Percentiles rank a stretch among this genome's conserved stretches.
phyloP scores from a whole-genome alignment of 768 basidiomycete species.

The Boletus edulis region DNA sequence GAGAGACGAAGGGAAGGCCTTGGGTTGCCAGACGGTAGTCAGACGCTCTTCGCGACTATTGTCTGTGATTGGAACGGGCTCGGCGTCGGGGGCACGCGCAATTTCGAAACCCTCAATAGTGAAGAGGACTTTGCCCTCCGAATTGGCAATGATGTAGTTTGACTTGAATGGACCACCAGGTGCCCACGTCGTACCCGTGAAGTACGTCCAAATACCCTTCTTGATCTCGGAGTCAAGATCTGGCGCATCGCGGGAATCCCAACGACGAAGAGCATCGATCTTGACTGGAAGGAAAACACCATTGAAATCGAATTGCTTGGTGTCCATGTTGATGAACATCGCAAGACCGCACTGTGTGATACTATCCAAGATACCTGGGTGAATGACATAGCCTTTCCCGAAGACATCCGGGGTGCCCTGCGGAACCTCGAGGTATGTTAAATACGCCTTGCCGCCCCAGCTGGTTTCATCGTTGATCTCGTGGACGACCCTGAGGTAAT shows the following conservation, averaged over 20 bases:
- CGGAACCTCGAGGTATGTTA: slow-evolving; percentile 22
- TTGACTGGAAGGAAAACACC: slow-evolving; percentile 32
- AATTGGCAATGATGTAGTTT: slow-evolving; percentile 28
- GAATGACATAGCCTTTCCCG: slow-evolving; percentile 30
- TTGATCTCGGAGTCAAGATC: slow-evolving; percentile 26
- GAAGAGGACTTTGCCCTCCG: slow-evolving; percentile 29
- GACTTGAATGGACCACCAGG: slow-evolving; percentile 22
- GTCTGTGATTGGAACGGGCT: slow-evolving; percentile 25
- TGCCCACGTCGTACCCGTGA: slow-evolving; percentile 22
- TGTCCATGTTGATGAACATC: slow-evolving; percentile 29
- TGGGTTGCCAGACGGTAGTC: slow-evolving; percentile 32
- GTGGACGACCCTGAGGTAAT: slow-evolving; percentile 29
- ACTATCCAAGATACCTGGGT: slow-evolving; percentile 34
- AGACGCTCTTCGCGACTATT: slow-evolving; percentile 29
- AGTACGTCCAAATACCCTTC: slow-evolving; percentile 32
- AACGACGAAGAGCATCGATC: slow-evolving; percentile 30
- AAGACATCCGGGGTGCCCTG: slow-evolving; percentile 28
- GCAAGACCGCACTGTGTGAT: slow-evolving; percentile 32
- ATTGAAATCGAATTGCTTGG: slow-evolving; percentile 31
- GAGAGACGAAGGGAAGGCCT: slow-evolving; percentile 25
- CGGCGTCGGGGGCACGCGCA: slow-evolving; percentile 28
- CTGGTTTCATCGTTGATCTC: slow-evolving; percentile 27
- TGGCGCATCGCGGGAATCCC: slow-evolving; percentile 26
- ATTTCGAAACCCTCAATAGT: slow-evolving; percentile 36
- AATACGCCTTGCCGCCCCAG: slow-evolving; percentile 27